phyloP scores from a whole-genome alignment of 495 filamentous ascomycete species.

The Hypoxylon lenormandii region DNA sequence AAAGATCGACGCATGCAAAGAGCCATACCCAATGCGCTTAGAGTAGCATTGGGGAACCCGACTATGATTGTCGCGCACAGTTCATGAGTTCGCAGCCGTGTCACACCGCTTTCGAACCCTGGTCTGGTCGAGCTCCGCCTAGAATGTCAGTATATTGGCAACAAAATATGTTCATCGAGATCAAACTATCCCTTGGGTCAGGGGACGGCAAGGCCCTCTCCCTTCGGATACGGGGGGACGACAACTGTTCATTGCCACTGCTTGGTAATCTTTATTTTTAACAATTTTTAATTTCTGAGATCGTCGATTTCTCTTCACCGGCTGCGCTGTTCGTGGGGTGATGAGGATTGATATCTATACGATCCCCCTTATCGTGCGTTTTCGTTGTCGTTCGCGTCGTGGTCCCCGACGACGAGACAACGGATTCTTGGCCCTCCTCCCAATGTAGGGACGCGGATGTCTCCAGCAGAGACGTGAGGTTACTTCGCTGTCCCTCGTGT shows the following conservation, averaged over 20 bases:
- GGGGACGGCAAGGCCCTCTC: background rate
- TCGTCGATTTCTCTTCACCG: constrained; percentile 14
- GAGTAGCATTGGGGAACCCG: constrained; percentile 21
- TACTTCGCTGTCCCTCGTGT: constrained; percentile 23
- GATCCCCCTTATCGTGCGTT: constrained; percentile 33
- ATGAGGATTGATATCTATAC: constrained; percentile 20
- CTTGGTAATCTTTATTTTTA: background rate
- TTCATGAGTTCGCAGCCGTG: constrained; percentile 39
- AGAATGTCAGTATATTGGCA: background rate
- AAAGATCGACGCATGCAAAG: constrained; percentile 29
- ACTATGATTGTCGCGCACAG: constrained; percentile 27
- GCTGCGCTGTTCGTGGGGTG: constrained; percentile 9
- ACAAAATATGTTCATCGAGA: constrained; percentile 34
- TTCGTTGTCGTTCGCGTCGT: constrained; percentile 45
- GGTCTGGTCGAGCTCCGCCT: constrained; percentile 3
- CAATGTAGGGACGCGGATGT: constrained; percentile 19
- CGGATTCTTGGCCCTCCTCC: constrained; percentile 26
- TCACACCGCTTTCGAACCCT: constrained; percentile 29
- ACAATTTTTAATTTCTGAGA: background rate
- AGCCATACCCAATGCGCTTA: constrained; percentile 18
- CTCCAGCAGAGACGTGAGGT: constrained; percentile 15
- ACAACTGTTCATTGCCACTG: constrained; percentile 14
- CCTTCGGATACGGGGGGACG: constrained; percentile 33
- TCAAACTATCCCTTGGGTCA: constrained; percentile 11
- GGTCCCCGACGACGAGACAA: constrained; percentile 31